Evolutionary conservation across 2,329 filamentous ascomycete genomes (phyloP).

Genomic region (Westerdykella aurantiaca): DNA sequence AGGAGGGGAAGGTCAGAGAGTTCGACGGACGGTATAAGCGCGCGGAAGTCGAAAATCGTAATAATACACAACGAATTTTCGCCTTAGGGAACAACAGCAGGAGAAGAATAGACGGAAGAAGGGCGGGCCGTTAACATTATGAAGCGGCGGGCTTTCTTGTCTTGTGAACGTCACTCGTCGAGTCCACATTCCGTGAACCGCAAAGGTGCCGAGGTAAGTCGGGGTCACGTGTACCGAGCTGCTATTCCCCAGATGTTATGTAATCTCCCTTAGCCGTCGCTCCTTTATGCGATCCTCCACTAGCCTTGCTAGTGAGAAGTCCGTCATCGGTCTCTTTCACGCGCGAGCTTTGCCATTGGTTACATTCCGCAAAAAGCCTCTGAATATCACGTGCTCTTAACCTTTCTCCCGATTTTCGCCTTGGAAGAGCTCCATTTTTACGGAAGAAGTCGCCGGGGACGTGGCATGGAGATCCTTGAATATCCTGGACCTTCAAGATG

Average conservation of each 20-base stretch:
- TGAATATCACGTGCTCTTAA: neutral
- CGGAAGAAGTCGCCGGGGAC: no score
- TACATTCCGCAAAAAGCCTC: no score
- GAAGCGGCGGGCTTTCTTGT: conserved; percentile 20
- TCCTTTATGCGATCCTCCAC: conserved; percentile 4
- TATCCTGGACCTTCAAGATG: no score
- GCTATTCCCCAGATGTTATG: neutral
- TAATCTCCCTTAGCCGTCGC: neutral
- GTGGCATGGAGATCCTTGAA: neutral
- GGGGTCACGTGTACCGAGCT: conserved; percentile 14
- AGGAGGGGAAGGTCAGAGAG: conserved; percentile 8
- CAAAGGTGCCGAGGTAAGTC: conserved; percentile 24
- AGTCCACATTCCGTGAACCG: conserved; percentile 18
- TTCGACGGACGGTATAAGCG: neutral
- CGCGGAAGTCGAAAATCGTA: neutral
- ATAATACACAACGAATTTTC: neutral
- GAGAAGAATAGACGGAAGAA: conserved; percentile 7
- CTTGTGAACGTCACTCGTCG: conserved; percentile 30
- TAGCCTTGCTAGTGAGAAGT: neutral
- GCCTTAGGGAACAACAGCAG: no score
- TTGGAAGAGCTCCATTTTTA: neutral
- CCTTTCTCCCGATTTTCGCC: conserved; percentile 3
- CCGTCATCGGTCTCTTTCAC: no score
- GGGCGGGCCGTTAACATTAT: conserved; percentile 16
- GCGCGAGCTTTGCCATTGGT: no score